Base-by-base conservation (phyloP, 192 early-diverging fungal species). In the Dimargaris xerosporica region DNA sequence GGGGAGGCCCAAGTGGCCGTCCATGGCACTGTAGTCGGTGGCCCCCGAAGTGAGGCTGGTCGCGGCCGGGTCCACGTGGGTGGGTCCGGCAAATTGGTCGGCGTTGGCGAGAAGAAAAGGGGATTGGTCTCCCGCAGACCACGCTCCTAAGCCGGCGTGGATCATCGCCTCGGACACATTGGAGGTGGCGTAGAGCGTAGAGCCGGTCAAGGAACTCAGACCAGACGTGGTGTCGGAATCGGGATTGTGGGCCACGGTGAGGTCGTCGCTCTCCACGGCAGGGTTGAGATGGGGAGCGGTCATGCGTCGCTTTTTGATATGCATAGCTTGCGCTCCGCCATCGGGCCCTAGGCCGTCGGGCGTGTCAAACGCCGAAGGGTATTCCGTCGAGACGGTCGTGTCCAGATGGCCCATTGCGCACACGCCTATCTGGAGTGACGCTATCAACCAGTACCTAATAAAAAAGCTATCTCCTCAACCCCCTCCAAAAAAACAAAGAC, bases 321-420 rank as follows among this genome's bases (percentile, higher is more conserved):
- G 50, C 21, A 21, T 51, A 21, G 50, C 6, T 23, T 5, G 5
- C 15, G 50, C n/a, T 7, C 13, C 50, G 21, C 5, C 7, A 10
- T 13, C 7, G 13, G 13, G 6, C 19, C 5, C 50, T 23, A 51
- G 50, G 7, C n/a, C n/a, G n/a, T 7, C 7, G 50, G 50, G 7
- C 5, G 50, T n/a, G 5, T 51, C 50, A 23, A 51, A n/a, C 21
- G 50, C 50, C 15, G n/a, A 7, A 23, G 50, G 19, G 19, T 7
- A 51, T 6, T 51, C 50, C 15, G 19, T 23, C 6, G 11, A 7
- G 25, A 21, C 15, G 50, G 6, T 23, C 11, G 50, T 23, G 7
- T 51, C 50, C 19, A 51, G 50, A n/a, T 51, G 50, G 25, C 50
- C 50, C 50, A 51, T 51, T n/a, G n/a, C n/a, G n/a, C n/a, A n/a